Base-by-base conservation (phyloP, 2,329 filamentous ascomycete genomes). In the Fusarium burgessii region DNA sequence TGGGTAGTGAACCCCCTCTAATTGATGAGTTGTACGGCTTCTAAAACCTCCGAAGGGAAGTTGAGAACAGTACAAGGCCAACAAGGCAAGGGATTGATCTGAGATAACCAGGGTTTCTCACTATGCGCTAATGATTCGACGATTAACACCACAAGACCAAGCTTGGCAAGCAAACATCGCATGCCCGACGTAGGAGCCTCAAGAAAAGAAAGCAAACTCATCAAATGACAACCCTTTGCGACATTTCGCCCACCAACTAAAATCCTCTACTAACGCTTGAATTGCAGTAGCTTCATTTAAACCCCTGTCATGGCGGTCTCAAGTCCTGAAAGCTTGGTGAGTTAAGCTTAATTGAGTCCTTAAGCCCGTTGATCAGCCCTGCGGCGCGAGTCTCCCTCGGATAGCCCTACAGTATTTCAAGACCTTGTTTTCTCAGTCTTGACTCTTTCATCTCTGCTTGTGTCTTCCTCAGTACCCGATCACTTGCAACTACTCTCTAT, bases 271-370 rank as follows among this genome's bases (percentile, higher is more conserved):
- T 23, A 25, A 8, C 35, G 35, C 38, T 46, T 35, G 20, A 46
- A 17, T 11, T n/a, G 61, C 62, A 42, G 23, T 67, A 67, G 49
- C 43, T 56, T 36, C 36, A 25, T n/a, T 36, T n/a, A 10, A 7
- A 15, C 49, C 64, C 63, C 38, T 67, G 63, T 46, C 14, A 58
- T 67, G 49, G 63, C 56, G 56, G 64, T 67, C 49, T 68, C 64
- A 50, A 46, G 50, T 29, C 14, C 42, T 36, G 18, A 23, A 54
- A 38, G 35, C 52, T 46, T 60, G 36, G 13, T 45, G 29, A 23
- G 25, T 56, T 66, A 67, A 67, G 64, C 64, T 67, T 67, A 56
- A 49, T 56, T 68, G 43, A 62, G 43, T 62, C 56, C 47, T 18
- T 45, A 43, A 50, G 27, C 47, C 58, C 47, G 27, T 17, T 36